Conservation (phyloP, 495 filamentous ascomycete genomes). For the Glarea lozoyensis region DNA sequence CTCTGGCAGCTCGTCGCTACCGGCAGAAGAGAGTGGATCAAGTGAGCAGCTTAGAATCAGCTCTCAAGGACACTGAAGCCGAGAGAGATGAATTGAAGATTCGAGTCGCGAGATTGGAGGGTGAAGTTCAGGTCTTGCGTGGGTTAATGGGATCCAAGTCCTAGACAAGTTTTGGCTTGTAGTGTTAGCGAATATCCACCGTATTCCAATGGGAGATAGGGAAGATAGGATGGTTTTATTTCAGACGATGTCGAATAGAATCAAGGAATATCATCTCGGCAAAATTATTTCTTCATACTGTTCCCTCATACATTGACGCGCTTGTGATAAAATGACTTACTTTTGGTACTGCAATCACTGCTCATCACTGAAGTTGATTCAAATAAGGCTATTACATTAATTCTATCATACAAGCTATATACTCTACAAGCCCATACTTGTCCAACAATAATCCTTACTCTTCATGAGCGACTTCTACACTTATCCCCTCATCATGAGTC, state of each 20-base stretch:
- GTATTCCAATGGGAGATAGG: neutral
- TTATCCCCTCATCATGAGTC: neutral
- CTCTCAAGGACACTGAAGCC: constrained; percentile 46
- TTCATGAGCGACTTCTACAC: neutral
- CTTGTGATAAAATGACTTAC: neutral
- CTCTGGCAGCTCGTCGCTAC: constrained; percentile 61
- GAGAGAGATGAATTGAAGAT: constrained; percentile 61
- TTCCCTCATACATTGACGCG: neutral
- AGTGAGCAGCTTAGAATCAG: constrained; percentile 52
- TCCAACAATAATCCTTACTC: neutral
- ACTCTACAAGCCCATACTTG: too few relatives aligned
- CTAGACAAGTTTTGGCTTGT: neutral
- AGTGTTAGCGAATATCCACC: neutral
- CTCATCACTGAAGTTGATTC: neutral
- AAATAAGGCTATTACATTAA: neutral
- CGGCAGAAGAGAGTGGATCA: constrained; percentile 61
- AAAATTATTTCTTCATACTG: neutral
- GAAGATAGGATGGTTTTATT: neutral
- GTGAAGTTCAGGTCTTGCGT: constrained; percentile 35
- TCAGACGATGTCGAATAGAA: neutral
- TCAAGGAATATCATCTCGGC: neutral
- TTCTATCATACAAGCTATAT: too few relatives aligned
- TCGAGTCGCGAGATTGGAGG: constrained; percentile 52
- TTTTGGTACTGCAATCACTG: neutral
- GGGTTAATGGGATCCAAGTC: neutral